Evolutionary conservation across 352 stramenopile genomes (phyloP).

Genomic region (Globisporangium rhizosaccharum): DNA sequence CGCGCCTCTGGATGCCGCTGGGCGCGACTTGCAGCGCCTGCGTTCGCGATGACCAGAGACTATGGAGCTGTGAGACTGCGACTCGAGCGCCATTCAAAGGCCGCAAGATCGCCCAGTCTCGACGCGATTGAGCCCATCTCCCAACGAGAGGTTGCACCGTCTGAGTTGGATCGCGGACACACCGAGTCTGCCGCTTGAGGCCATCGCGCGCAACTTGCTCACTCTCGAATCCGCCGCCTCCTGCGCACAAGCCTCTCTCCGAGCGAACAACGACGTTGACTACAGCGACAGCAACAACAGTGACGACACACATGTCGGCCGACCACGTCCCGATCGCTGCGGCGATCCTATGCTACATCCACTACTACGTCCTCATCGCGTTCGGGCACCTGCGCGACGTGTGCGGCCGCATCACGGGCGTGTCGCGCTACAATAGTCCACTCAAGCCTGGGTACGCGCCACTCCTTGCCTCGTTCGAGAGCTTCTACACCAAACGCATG

Average conservation of each 20-base stretch:
- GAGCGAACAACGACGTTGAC: neutral
- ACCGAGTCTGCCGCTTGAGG: neutral
- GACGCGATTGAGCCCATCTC: no score
- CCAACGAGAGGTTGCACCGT: no score
- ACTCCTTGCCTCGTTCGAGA: slow-evolving; percentile 90
- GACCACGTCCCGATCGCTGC: slow-evolving; percentile 19
- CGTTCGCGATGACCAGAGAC: neutral
- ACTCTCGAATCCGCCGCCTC: neutral
- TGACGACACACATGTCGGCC: slow-evolving; percentile 11
- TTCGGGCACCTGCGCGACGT: slow-evolving; percentile 35
- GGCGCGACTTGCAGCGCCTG: neutral
- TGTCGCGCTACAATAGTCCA: slow-evolving; percentile 24
- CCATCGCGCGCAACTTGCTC: neutral
- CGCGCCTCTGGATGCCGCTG: no score
- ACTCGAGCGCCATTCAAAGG: no score
- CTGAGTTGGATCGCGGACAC: no score
- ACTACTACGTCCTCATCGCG: slow-evolving; percentile 29
- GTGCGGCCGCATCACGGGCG: slow-evolving; percentile 20
- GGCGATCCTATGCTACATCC: slow-evolving; percentile 36
- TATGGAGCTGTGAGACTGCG: neutral
- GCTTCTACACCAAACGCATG: slow-evolving; percentile 91
- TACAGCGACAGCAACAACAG: neutral
- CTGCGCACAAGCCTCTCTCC: neutral
- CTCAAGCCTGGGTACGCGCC: slow-evolving; percentile 52
- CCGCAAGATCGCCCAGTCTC: no score